These are phyloP conservation scores for Sesbania bispinosa DNA, from an alignment of 306 rosid species.

Conservation along the genomic window DNA sequence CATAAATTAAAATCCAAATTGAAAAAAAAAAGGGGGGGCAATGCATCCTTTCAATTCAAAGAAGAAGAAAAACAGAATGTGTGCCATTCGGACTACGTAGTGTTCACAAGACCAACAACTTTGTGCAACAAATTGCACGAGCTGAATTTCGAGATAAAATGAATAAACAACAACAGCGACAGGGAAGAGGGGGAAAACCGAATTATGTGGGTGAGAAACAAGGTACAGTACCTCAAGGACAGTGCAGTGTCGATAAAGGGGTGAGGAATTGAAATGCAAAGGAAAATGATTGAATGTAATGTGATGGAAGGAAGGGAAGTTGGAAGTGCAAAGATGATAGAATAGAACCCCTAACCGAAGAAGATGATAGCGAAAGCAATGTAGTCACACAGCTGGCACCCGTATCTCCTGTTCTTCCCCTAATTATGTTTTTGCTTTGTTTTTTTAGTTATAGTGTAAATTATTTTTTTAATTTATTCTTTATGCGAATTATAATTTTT, in stretches of 20 bases:
- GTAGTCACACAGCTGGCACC: too few relatives aligned
- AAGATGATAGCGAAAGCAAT: too few relatives aligned
- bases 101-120: background rate
- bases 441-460: too few relatives aligned
- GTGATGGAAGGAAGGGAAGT: background rate
- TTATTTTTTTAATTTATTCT: too few relatives aligned
- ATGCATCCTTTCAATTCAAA: background rate
- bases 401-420: too few relatives aligned
- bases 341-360: conserved; percentile 9
- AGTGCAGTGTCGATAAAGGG: background rate
- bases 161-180: background rate
- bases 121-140: background rate
- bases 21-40: background rate
- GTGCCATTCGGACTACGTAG: background rate
- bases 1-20: background rate
- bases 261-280: background rate
- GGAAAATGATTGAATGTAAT: background rate
- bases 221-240: background rate
- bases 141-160: background rate
- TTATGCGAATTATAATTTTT: too few relatives aligned
- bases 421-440: too few relatives aligned
- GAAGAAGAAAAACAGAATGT: background rate
- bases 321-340: background rate
- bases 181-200: background rate
- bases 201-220: background rate